Base-by-base conservation (phyloP, 108 stramenopile species). In the Skeletonema tropicum region DNA sequence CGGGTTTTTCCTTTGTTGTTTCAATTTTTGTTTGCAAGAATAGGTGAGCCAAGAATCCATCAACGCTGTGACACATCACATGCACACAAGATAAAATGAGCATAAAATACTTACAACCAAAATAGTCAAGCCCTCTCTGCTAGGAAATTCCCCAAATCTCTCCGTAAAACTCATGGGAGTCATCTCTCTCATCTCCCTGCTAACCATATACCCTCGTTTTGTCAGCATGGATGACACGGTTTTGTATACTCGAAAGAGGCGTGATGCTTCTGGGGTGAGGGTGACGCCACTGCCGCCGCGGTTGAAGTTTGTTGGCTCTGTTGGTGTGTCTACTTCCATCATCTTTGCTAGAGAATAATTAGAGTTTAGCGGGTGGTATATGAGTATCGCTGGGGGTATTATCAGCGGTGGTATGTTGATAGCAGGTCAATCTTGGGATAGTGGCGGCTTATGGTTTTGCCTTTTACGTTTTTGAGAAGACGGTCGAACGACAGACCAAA, bases 221-320 rank as follows among this genome's bases (percentile, higher is more conserved):
- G 84, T 73, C 57, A 98, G 78, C 94, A 98, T 96, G 72, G 93
- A 87, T 36, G 89, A 76, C 25, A 97, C 85, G 9, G 96, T 97
- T 61, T 94, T 90, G 71, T 96, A 95, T 23, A 94, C 96, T 39
- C 97, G 97, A 75, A 95, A 97, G 59, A 98, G 86, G 36, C 92
- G 90, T 17, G 95, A 91, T 35, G 95, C 94, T 59, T 93, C 92
- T 5, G 91, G 80, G 7, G 76, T 78, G 17, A 85, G 81, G n/a
- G 75, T 76, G 52, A 72, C 77, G 12, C 70, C 32, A 4, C 74
- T 70, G 38, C 80, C 52, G 2, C 52, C 52, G 21, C 52, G 52
- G 52, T n/a, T 55, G 52, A 55, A 55, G 23, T 55, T 55, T 23
- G 52, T 55, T 55, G 52, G 52, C 52, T 55, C 52, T 15, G 52